Evolutionary conservation across 1,284 basidiomycete genomes (phyloP).

Genomic region (Filobasidium uniguttulatum): DNA sequence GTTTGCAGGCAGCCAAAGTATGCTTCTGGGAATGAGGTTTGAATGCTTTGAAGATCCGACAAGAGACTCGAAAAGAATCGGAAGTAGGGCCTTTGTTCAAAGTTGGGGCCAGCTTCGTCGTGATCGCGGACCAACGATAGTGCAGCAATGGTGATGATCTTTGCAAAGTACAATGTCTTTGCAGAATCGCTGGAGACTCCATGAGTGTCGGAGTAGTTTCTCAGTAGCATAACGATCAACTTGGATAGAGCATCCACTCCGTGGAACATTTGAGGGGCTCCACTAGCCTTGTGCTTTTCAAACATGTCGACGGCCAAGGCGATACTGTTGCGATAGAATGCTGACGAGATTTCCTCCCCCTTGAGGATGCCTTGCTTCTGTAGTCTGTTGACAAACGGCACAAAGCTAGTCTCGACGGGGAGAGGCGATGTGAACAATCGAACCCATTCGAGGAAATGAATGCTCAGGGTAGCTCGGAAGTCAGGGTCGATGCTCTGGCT

Average conservation of each 20-base stretch:
- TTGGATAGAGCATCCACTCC: conserved; percentile 91
- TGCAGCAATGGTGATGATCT: conserved; percentile 94
- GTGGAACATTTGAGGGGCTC: conserved; percentile 71
- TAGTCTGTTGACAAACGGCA: conserved; percentile 91
- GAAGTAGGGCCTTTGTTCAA: conserved; percentile 98
- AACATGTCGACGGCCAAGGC: conserved; percentile 89
- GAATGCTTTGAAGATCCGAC: conserved; percentile 76
- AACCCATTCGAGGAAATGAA: conserved; percentile 71
- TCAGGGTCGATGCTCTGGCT: conserved; percentile 4
- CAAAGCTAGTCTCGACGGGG: conserved; percentile 84
- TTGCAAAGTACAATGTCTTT: conserved; percentile 92
- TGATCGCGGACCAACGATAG: conserved; percentile 89
- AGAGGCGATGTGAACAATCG: conserved; percentile 63
- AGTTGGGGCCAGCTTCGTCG: conserved; percentile 76
- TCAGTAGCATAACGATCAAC: conserved; percentile 95
- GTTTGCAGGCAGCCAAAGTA: conserved; percentile 82
- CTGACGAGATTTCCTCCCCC: conserved; percentile 88
- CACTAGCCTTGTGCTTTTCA: conserved; percentile 65
- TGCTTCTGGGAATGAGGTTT: conserved; percentile 64
- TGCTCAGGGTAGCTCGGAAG: conserved; percentile 4
- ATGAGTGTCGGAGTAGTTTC: conserved; percentile 85
- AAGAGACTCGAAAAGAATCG: conserved; percentile 95
- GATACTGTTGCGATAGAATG: conserved; percentile 96
- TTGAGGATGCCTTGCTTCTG: conserved; percentile 94
- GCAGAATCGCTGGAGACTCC: conserved; percentile 64